A percentile compares a stretch with the other conserved stretches of the same genome.
phyloP scores from a whole-genome alignment of 345 rosid species.

The Salix brachista region DNA sequence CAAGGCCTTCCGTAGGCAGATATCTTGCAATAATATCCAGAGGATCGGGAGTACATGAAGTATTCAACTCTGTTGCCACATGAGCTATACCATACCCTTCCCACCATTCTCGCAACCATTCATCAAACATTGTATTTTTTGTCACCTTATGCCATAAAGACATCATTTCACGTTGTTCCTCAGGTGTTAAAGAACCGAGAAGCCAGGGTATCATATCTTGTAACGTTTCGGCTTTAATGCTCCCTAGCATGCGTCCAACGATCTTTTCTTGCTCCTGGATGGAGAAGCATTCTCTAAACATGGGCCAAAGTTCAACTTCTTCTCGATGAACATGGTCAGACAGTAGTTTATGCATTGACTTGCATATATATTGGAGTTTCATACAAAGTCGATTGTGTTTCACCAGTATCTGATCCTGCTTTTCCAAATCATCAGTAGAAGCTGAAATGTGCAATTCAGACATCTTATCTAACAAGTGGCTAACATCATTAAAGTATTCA shows the following conservation, averaged over 20 bases:
- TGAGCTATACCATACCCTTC: conserved; percentile 39
- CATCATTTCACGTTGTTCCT: conserved; percentile 57
- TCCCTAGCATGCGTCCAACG: conserved; percentile 62
- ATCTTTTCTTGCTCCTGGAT: conserved; percentile 70
- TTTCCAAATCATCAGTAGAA: conserved; percentile 22
- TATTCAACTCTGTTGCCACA: conserved; percentile 28
- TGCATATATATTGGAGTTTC: conserved; percentile 57
- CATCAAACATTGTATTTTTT: conserved; percentile 69
- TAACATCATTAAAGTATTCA: conserved; percentile 45
- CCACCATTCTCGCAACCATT: conserved; percentile 88
- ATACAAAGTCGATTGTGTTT: conserved; percentile 44
- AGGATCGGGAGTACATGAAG: conserved; percentile 42
- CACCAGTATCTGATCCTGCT: conserved; percentile 19
- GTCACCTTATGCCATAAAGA: conserved; percentile 59
- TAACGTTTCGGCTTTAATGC: conserved; percentile 61
- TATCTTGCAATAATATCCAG: conserved; percentile 57
- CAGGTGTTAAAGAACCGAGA: conserved; percentile 47
- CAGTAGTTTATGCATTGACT: conserved; percentile 56
- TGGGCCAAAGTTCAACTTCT: conserved; percentile 73
- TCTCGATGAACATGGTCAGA: conserved; percentile 65
- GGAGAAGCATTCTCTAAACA: conserved; percentile 56
- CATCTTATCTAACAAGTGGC: conserved; percentile 59
- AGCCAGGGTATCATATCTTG: conserved; percentile 83
- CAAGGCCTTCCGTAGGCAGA: conserved; percentile 39
- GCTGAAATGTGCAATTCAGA: conserved; percentile 33